Evolutionary conservation across 352 stramenopile species (phyloP), one percentile per base, ranked within the genome.

Genomic region (Phytopythium ostracodes): DNA sequence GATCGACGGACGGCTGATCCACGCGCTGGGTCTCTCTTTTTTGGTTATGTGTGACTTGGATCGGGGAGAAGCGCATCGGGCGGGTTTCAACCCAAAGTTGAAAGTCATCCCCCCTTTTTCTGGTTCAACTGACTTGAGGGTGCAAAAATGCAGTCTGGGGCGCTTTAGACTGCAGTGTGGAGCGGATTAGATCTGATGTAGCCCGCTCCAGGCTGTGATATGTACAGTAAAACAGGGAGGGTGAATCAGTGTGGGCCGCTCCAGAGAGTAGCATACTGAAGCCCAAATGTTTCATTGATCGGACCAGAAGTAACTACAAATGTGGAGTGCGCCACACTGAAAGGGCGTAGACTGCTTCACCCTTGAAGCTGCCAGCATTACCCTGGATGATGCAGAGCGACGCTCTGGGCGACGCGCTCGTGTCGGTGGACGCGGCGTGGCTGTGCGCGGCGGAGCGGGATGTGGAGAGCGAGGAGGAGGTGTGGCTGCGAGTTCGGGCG

Each of bases 351-450:
- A n/a, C n/a, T n/a, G n/a, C n/a, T n/a, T n/a, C n/a, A n/a, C n/a
- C 24, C 17, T 25, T 59, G 52, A 38, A 27, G 36, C 49, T 33
- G 29, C 29, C 7, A n/a, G n/a, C 29, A 33, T 33, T 33, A 33
- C 29, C 40, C 10, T 7, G 12, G 1, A 47, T 47, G 24, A 76
- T 84, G 71, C 60, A 77, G 71, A 62, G 60, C 42, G 64, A 55
- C 24, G 56, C 56, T 35, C 42, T 77, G 3, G 55, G 60, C 42
- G 64, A 55, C 24, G 56, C 58, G 43, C 42, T 77, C 4, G 55
- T 82, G 64, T 72, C 75, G 10, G 46, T 87, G 42, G 76, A 89
- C 40, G 46, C 79, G 2, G 81, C 79, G 18, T 89, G 81, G 81
- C 65, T 91, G 24, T 91, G 81, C 22, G 68, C 76, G 1, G 76